Conservation (phyloP, 2,329 filamentous ascomycete species). For the Apiospora malaysiana region DNA sequence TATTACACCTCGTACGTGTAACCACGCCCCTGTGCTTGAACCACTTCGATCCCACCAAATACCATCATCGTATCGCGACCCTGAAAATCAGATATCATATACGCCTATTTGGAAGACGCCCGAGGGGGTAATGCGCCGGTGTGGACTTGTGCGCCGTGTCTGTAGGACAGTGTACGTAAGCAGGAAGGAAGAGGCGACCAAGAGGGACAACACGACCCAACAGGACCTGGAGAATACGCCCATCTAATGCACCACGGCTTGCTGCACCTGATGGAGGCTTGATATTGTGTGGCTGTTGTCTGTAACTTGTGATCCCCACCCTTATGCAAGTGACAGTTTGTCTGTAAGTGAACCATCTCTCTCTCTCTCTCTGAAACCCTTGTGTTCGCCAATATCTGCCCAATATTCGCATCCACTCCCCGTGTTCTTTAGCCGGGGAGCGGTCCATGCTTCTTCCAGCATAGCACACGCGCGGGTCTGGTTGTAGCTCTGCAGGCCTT, state of each 20-base stretch:
- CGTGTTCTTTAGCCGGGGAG: neutral
- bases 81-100: neutral
- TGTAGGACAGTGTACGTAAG: slow-evolving; percentile 10
- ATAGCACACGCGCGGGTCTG: slow-evolving; percentile 13
- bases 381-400: slow-evolving; percentile 10
- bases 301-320: slow-evolving; percentile 23
- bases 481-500: neutral
- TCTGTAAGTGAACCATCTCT: slow-evolving; percentile 35
- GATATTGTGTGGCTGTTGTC: slow-evolving; percentile 22
- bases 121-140: neutral
- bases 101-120: neutral
- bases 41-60: neutral
- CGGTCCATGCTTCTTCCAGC: slow-evolving; percentile 14
- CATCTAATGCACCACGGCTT: slow-evolving; percentile 24
- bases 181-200: neutral
- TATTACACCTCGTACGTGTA: neutral
- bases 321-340: slow-evolving; percentile 36
- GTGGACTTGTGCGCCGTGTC: neutral
- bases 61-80: slow-evolving; percentile 4
- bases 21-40: slow-evolving; percentile 13
- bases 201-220: neutral
- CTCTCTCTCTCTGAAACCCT: slow-evolving; percentile 16
- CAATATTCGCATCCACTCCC: slow-evolving; percentile 11
- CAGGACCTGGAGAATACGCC: neutral
- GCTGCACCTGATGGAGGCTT: slow-evolving; percentile 26